Conservation (phyloP, 1,284 basidiomycete genomes). For the Irpex lacteus region DNA sequence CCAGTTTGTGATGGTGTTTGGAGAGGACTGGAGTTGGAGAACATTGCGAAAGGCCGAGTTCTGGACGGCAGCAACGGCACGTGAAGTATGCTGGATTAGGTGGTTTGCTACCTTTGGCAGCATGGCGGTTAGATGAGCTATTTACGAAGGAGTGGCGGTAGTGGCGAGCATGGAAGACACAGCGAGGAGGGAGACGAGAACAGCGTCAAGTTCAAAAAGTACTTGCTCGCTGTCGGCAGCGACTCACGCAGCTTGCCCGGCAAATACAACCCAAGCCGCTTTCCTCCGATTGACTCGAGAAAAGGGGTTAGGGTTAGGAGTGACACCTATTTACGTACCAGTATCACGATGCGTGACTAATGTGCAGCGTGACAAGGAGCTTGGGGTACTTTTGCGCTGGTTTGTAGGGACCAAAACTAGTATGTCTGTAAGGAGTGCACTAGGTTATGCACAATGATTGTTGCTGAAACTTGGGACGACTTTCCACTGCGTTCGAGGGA, state of each 20-base stretch:
- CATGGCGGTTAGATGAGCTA: slow-evolving; percentile 40
- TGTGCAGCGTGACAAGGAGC: no score
- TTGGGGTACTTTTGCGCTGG: no score
- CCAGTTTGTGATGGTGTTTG: slow-evolving; percentile 38
- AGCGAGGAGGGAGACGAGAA: not conserved
- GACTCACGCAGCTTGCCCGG: not conserved
- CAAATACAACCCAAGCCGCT: not conserved
- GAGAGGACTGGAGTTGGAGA: slow-evolving; percentile 58
- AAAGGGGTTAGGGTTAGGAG: not conserved
- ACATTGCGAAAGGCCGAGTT: slow-evolving; percentile 74
- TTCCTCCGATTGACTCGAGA: not conserved
- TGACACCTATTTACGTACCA: not conserved
- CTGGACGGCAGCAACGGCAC: slow-evolving; percentile 72
- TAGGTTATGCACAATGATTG: no score
- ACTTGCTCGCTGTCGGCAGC: not conserved
- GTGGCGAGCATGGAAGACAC: not conserved
- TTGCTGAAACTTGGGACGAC: no score
- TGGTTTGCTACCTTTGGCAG: slow-evolving; percentile 74
- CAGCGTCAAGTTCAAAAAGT: not conserved
- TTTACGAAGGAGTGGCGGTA: not conserved
- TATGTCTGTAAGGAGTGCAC: no score
- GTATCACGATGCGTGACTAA: no score
- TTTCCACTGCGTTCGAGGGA: no score
- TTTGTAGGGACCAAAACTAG: no score
- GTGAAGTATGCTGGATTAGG: slow-evolving; percentile 68